Evolutionary conservation across 1,284 basidiomycete species (phyloP).

Genomic region (Entoloma clypeatum): DNA sequence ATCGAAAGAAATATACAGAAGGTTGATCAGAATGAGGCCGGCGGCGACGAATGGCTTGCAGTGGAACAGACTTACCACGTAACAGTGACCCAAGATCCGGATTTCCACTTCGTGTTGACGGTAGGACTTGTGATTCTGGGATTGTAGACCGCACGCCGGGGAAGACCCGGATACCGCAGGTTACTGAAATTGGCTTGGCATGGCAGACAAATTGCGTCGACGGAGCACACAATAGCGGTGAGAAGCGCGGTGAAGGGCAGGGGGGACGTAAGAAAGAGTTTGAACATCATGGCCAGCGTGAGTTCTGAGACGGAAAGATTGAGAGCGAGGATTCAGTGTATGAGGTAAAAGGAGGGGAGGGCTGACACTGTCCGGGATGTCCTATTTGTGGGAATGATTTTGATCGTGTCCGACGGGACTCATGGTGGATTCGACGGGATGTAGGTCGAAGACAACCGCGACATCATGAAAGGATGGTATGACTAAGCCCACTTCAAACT

Average conservation of each 20-base stretch:
- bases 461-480: too few relatives aligned
- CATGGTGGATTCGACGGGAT: too few relatives aligned
- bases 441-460: too few relatives aligned
- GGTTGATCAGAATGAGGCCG: background rate
- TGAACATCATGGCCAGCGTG: conserved; percentile 28
- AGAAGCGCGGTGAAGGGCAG: conserved; percentile 16
- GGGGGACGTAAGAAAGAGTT: conserved; percentile 14
- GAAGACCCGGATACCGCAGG: conserved; percentile 7
- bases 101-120: conserved; percentile 22
- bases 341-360: too few relatives aligned
- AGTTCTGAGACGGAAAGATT: too few relatives aligned
- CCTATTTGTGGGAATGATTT: too few relatives aligned
- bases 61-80: conserved; percentile 23
- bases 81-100: conserved; percentile 21
- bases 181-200: conserved; percentile 13
- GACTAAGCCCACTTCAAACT: too few relatives aligned
- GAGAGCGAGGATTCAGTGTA: too few relatives aligned
- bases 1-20: conserved; percentile 8
- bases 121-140: conserved; percentile 25
- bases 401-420: too few relatives aligned
- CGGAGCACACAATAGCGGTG: conserved; percentile 8
- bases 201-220: conserved; percentile 15
- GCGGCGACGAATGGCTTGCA: background rate
- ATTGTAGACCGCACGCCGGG: conserved; percentile 24
- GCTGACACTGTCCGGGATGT: too few relatives aligned